Percentiles rank a stretch among this genome's conserved stretches.
phyloP scores from a whole-genome alignment of 257 asterid species.

The Solanum medicagineum region DNA sequence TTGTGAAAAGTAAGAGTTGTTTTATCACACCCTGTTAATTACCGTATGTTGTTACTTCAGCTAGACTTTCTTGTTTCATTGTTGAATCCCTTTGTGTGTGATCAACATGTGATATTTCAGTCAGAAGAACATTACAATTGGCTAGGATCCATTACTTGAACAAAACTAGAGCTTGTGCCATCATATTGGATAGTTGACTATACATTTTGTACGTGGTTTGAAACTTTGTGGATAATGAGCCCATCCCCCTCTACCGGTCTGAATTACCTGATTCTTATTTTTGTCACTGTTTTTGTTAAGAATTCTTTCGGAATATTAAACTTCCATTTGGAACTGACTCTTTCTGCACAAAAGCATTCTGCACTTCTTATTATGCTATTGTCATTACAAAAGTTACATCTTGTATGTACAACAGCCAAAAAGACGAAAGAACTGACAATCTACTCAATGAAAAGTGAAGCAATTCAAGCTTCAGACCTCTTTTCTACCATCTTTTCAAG shows the following conservation, averaged over 20 bases:
- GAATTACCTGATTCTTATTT: not conserved
- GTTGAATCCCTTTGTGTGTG: not conserved
- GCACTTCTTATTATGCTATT: not conserved
- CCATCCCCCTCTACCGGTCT: not conserved
- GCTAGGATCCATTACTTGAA: not conserved
- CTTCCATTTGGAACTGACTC: not conserved
- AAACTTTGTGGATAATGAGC: not conserved
- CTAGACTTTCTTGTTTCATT: not conserved
- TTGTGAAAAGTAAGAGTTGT: not conserved
- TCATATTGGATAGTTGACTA: not conserved
- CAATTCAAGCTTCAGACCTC: conserved; percentile 4
- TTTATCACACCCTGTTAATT: not conserved
- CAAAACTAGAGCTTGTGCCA: not conserved
- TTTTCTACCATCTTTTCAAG: conserved; percentile 41
- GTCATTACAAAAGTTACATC: not conserved
- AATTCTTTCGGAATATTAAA: not conserved
- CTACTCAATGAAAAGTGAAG: not conserved
- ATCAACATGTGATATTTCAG: not conserved
- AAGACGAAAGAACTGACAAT: not conserved
- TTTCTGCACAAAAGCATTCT: not conserved
- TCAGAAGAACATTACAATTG: not conserved
- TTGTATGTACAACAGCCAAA: not conserved
- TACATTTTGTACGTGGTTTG: not conserved
- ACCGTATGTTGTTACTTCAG: not conserved
- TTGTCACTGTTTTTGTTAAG: not conserved